Conservation (phyloP, 768 basidiomycete genomes). For the Amanita inopinata region DNA sequence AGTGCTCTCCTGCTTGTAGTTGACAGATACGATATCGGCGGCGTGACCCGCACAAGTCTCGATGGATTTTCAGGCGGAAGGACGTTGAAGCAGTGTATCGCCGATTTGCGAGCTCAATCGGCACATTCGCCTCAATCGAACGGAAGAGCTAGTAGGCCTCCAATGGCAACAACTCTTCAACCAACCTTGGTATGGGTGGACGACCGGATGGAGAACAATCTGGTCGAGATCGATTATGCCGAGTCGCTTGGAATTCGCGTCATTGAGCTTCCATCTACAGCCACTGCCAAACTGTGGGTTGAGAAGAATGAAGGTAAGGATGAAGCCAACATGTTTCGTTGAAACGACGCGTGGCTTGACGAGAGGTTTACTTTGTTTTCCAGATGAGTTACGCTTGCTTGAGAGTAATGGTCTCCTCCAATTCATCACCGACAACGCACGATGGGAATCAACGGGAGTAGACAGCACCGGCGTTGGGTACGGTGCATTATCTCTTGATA, state of each 20-base stretch:
- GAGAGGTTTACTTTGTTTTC: too few species aligned
- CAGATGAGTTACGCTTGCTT: slow-evolving; percentile 17
- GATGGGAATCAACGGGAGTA: slow-evolving; percentile 14
- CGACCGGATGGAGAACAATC: slow-evolving; percentile 15
- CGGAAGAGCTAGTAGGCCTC: too few species aligned
- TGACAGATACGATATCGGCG: slow-evolving; percentile 16
- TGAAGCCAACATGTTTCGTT: neutral
- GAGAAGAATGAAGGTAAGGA: slow-evolving; percentile 17
- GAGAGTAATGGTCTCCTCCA: slow-evolving; percentile 16
- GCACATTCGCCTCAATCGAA: neutral
- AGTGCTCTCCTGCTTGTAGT: slow-evolving; percentile 10
- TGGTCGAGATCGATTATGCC: slow-evolving; percentile 12
- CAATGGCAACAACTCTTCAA: too few species aligned
- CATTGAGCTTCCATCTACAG: slow-evolving; percentile 20
- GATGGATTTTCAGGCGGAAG: slow-evolving; percentile 12
- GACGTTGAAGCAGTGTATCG: slow-evolving; percentile 11
- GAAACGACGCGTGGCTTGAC: neutral
- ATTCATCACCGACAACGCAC: slow-evolving; percentile 23
- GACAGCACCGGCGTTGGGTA: too few species aligned
- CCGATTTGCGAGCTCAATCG: slow-evolving; percentile 1
- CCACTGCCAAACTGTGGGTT: slow-evolving; percentile 20
- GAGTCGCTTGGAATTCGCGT: slow-evolving; percentile 13
- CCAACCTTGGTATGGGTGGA: slow-evolving; percentile 23
- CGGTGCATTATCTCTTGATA: slow-evolving; percentile 11
- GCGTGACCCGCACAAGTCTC: slow-evolving; percentile 15